Percentiles rank a stretch among this genome's conserved stretches.
Evolutionary conservation across 257 asterid species (phyloP).

Genomic region (Nicotiana attenuata): DNA sequence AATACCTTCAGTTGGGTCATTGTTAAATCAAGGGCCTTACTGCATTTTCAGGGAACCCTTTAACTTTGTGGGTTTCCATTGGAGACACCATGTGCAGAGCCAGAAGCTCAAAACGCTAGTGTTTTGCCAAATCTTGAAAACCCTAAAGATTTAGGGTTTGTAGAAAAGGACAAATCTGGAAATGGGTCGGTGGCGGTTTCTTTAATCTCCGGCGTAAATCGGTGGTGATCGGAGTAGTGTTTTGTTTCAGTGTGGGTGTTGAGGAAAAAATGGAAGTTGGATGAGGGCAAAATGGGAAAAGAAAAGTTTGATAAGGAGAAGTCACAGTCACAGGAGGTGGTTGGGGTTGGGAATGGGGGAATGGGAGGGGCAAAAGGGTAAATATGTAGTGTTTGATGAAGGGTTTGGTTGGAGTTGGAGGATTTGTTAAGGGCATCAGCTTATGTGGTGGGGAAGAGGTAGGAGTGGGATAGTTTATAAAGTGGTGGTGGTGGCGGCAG

Average conservation of each 20-base stretch:
- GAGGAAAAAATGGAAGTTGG: slow-evolving; percentile 46
- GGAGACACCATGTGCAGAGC: slow-evolving; percentile 43
- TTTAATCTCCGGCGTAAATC: slow-evolving; percentile 57
- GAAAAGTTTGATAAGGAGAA: slow-evolving; percentile 25
- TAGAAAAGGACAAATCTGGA: slow-evolving; percentile 27
- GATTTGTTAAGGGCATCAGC: slow-evolving; percentile 97
- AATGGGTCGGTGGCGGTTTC: slow-evolving; percentile 40
- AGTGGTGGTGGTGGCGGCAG: slow-evolving; percentile 71
- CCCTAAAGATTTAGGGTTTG: slow-evolving; percentile 38
- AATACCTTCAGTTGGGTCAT: slow-evolving; percentile 74
- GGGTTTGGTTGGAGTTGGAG: slow-evolving; percentile 79
- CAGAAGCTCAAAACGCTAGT: slow-evolving; percentile 59
- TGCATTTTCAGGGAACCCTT: slow-evolving; percentile 77
- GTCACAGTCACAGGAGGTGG: slow-evolving; percentile 20
- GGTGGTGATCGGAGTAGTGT: slow-evolving; percentile 47
- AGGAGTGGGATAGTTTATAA: slow-evolving; percentile 86
- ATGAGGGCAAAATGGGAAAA: slow-evolving; percentile 33
- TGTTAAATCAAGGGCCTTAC: slow-evolving; percentile 96
- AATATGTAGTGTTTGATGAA: slow-evolving; percentile 65
- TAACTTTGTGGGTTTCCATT: slow-evolving; percentile 91
- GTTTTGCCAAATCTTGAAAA: slow-evolving; percentile 34
- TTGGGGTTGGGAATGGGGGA: slow-evolving; percentile 25
- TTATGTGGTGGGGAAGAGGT: slow-evolving; percentile 90
- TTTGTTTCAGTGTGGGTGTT: slow-evolving; percentile 53
- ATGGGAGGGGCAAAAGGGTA: slow-evolving; percentile 79